Base-by-base conservation (phyloP, 2,329 filamentous ascomycete genomes). In the Nothophoma quercina region DNA sequence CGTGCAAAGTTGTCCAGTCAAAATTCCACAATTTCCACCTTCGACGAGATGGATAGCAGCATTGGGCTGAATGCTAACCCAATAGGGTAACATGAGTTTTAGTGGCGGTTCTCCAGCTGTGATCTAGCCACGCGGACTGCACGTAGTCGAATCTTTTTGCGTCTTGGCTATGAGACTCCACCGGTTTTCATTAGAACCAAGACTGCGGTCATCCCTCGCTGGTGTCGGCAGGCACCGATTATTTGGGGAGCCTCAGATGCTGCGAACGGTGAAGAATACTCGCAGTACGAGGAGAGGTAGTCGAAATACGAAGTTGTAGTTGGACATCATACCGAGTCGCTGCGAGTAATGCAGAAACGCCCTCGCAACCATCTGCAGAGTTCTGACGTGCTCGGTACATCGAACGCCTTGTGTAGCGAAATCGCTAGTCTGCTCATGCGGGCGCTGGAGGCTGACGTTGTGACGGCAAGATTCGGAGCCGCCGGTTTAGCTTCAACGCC, bases 41-140 rank as follows among this genome's bases (percentile, higher is more conserved):
- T 5, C 22, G 25, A 45, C 41, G 28, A 33, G 29, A 26, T 15
- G 34, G 33, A 40, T 13, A 40, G 19, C 34, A 34, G 19, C 10
- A 12, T 35, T 41, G 23, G 23, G 39, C 25, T 45, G 45, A 33
- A 15, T 16, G 7, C 51, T 55, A 55, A 45, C 51, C 40, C 5
- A 8, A 55, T 35, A 13, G 30, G 13, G 51, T 50, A 55, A 45
- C 33, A 44, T 12, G 12, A 13, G 13, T 33, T 38, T 35, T 48
- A 22, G 39, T 54, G 44, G 51, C 51, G 51, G 44, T 48, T 45
- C 39, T 54, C 40, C 51, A 55, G 51, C 51, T 50, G 44, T 34
- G 23, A 23, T 39, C 43, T 53, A 48, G 50, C 41, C 41, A 46
- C 41, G 29, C 35, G 41, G 40, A 26, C 22, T 22, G 13, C 33